phyloP scores from a whole-genome alignment of 2,329 filamentous ascomycete species.

The Leptodontidium sp. region DNA sequence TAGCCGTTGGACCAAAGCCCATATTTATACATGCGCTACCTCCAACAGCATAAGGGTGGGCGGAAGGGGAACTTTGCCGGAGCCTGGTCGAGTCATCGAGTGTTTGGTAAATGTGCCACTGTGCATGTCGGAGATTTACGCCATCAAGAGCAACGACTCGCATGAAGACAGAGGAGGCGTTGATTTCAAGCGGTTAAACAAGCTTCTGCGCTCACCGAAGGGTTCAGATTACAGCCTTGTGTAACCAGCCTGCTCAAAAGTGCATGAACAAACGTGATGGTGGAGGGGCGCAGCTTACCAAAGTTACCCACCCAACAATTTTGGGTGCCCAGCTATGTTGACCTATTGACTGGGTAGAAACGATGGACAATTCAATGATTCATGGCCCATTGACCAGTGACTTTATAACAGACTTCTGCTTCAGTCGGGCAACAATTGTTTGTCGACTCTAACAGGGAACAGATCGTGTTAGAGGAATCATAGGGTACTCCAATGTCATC shows the following conservation, averaged over 20 bases:
- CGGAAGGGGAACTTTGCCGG: neutral
- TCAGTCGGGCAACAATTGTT: neutral
- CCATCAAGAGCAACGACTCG: neutral
- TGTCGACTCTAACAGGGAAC: neutral
- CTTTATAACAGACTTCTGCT: neutral
- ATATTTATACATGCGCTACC: neutral
- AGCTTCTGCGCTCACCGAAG: conserved; percentile 2
- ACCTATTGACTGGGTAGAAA: neutral
- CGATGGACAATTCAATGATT: neutral
- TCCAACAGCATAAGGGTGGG: neutral
- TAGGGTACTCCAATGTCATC: no score
- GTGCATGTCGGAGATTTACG: neutral
- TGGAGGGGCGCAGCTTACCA: neutral
- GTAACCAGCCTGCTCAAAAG: conserved; percentile 3
- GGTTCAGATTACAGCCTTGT: neutral
- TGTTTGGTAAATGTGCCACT: neutral
- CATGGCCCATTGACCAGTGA: neutral
- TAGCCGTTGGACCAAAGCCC: neutral
- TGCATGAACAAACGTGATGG: neutral
- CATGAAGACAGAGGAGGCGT: neutral
- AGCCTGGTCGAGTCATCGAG: conserved; percentile 8
- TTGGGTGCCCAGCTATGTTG: neutral
- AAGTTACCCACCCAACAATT: neutral
- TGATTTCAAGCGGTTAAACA: neutral
- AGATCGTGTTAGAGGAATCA: neutral